phyloP scores from a whole-genome alignment of 164 flowering plant genomes.

The Euptelea pleiosperma region DNA sequence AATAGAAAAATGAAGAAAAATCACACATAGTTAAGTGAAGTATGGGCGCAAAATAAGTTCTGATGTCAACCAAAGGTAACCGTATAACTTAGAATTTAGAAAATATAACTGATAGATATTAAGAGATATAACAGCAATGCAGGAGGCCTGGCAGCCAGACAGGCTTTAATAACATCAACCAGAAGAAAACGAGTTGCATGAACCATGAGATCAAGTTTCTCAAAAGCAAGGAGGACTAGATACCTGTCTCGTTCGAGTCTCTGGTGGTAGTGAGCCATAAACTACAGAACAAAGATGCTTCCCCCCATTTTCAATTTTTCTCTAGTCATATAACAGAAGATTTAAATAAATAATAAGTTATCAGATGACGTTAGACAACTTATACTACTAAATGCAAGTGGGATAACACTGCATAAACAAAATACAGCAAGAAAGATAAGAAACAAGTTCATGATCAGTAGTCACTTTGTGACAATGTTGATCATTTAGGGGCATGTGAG shows the following conservation, averaged over 20 bases:
- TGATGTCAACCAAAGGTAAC: background rate
- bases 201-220: background rate
- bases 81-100: no score
- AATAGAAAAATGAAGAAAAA: no score
- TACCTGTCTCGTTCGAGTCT: constrained; percentile 96
- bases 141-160: background rate
- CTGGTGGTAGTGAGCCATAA: constrained; percentile 97
- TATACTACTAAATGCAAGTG: background rate
- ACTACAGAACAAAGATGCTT: constrained; percentile 90
- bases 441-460: constrained; percentile 2
- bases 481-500: background rate
- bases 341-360: background rate
- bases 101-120: background rate
- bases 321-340: constrained; percentile 36
- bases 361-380: background rate
- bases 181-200: background rate
- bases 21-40: no score
- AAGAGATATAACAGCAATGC: background rate
- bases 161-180: background rate
- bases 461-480: background rate
- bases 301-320: constrained; percentile 53
- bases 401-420: background rate
- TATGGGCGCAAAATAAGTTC: constrained; percentile 1
- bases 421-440: background rate
- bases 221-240: background rate